Base-by-base conservation (phyloP, 345 rosid species). In the Brassica cretica region DNA sequence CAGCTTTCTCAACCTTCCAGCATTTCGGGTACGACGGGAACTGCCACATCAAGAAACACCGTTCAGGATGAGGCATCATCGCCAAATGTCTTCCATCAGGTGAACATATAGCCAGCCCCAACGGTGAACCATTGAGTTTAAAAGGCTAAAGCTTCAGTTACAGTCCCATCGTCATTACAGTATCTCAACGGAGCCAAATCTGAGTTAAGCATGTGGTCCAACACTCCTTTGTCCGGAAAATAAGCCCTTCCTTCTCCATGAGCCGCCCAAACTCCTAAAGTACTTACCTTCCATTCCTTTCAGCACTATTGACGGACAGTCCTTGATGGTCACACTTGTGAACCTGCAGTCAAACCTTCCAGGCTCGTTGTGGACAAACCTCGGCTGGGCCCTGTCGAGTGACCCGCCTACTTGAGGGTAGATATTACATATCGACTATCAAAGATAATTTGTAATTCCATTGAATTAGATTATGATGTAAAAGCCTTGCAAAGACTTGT, bases 11-110 rank as follows among this genome's bases (percentile, higher is more conserved):
- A 66, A 92, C 88, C 19, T 84, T 78, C 98, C 98, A 94, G 76
- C 88, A 73, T 66, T 66, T 86, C 8, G 97, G 97, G 75, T 89
- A 94, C 98, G 97, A 92, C 0, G 98, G 98, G 73, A 69, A 91
- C 66, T 94, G 98, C 98, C 97, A 94, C 98, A 94, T 94, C 87
- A 94, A 80, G 86, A 94, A 92, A 84, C 97, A 92, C 29, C 97
- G 92, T 74, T 94, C 98, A 3, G 98, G 98, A 77, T 92, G 97
- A 80, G 98, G 98, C 98, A 94, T 94, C 98, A 90, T 89, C 2
- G 97, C 98, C 6, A 94, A 86, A 85, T 94, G 97, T 80, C 98
- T 86, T 16, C 98, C 97, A 73, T 94, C 93, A 5, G 97, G 97
- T 0, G 97, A 94, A 77, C 98, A 94, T 32, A 32, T 32, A 32